Evolutionary conservation across 1,284 basidiomycete genomes (phyloP), one percentile per base, ranked within the genome.

Genomic region (Cryptococcus sp.): DNA sequence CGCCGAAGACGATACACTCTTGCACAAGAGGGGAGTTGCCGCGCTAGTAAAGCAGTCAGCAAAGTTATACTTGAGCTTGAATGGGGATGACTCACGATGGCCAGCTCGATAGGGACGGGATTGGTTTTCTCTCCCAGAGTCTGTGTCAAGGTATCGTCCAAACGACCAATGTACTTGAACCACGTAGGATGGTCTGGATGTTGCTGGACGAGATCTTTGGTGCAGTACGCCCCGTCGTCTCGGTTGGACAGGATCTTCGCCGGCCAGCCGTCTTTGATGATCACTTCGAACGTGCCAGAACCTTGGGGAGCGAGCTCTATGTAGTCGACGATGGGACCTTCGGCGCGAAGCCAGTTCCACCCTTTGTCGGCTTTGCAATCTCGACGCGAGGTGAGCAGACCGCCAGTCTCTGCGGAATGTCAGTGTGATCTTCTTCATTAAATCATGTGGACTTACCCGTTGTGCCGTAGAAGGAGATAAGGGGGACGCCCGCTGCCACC

Each of bases 1-100:
- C 79, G 7, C 86, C 86, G 51, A 87, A 87, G 48, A 87, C 81
- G 62, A 87, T 81, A 25, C 83, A 84, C 61, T 82, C 81, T 25
- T 69, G 69, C 23, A 81, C 64, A 40, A 82, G 79, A 0, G 82
- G 79, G 19, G 79, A 81, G 59, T 78, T 77, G 15, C 75, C 73
- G 40, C 72, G 69, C 68, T 71, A 52, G 42, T 17, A 49, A 54
- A 30, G 27, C 30, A 40, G 22, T 47, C 22, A 16, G 16, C 49
- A 16, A 25, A n/a, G n/a, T n/a, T n/a, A n/a, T n/a, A n/a, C n/a
- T n/a, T n/a, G n/a, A n/a, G n/a, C n/a, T n/a, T n/a, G n/a, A n/a
- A n/a, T n/a, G n/a, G 19, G 20, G 13, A 10, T 10, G 13, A 69
- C 70, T 69, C 57, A 72, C 70, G 45, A 78, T 72, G 30, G 75